Conservation (phyloP, 83 land plant species). For the Thuja plicata region DNA sequence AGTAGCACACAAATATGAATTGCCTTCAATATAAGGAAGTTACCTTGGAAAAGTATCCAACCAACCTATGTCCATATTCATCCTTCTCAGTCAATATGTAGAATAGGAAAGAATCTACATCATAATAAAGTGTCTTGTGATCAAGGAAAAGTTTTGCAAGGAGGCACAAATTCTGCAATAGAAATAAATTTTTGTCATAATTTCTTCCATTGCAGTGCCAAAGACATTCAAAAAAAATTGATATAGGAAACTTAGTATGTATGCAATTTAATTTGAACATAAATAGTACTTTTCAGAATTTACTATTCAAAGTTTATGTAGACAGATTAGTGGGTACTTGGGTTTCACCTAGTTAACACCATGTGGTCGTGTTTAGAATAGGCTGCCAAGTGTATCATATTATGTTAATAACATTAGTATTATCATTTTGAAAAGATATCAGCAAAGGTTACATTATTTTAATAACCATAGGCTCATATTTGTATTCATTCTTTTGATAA, state of each 20-base stretch:
- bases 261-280: background rate
- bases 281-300: background rate
- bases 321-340: background rate
- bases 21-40: background rate
- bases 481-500: too few relatives aligned
- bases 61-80: constrained; percentile 92
- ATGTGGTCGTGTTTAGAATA: too few relatives aligned
- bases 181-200: constrained; percentile 15
- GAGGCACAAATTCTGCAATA: constrained; percentile 93
- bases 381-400: too few relatives aligned
- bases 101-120: constrained; percentile 92
- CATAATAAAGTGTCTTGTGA: constrained; percentile 99
- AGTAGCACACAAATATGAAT: background rate
- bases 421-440: too few relatives aligned
- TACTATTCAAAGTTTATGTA: background rate
- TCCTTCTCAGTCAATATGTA: constrained; percentile 91
- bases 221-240: background rate
- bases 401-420: too few relatives aligned
- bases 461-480: too few relatives aligned
- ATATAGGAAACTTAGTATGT: background rate
- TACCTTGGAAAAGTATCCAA: constrained; percentile 99
- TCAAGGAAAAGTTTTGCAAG: constrained; percentile 95
- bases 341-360: too few relatives aligned
- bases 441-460: too few relatives aligned
- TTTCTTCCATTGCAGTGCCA: background rate